A percentile compares a stretch with the other conserved stretches of the same genome.
These are phyloP conservation scores for Davidsoniella eucalypti DNA, from an alignment of 2,329 filamentous ascomycete species.

Conservation along the genomic window DNA sequence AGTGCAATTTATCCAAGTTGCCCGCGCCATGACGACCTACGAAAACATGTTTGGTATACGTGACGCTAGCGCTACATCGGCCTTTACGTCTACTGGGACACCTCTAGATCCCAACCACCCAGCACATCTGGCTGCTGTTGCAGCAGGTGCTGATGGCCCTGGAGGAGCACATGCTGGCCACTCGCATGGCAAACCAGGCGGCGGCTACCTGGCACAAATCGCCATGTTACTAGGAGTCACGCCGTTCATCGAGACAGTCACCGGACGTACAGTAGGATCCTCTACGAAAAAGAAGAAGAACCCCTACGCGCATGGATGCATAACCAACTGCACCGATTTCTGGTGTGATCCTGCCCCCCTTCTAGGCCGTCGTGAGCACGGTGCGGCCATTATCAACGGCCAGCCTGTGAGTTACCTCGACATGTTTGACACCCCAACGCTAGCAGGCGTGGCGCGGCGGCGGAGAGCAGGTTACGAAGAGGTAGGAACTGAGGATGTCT, in stretches of 20 bases:
- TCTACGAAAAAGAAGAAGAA: slow-evolving; percentile 42
- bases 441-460: slow-evolving; percentile 40
- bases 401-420: slow-evolving; percentile 69
- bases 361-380: slow-evolving; percentile 58
- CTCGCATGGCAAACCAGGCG: slow-evolving; percentile 24
- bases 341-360: slow-evolving; percentile 81
- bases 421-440: slow-evolving; percentile 70
- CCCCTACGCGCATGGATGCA: slow-evolving; percentile 65
- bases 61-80: slow-evolving; percentile 47
- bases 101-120: slow-evolving; percentile 52
- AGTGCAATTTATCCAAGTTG: slow-evolving; percentile 85
- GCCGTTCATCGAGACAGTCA: slow-evolving; percentile 83
- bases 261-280: slow-evolving; percentile 43
- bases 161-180: slow-evolving; percentile 25
- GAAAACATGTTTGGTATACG: slow-evolving; percentile 84
- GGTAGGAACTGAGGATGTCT: slow-evolving; percentile 42
- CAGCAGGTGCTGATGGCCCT: slow-evolving; percentile 27
- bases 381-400: slow-evolving; percentile 61
- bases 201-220: slow-evolving; percentile 62
- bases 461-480: slow-evolving; percentile 45
- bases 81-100: slow-evolving; percentile 62
- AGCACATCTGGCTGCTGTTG: slow-evolving; percentile 34
- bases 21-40: slow-evolving; percentile 84
- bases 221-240: slow-evolving; percentile 76
- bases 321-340: slow-evolving; percentile 91